These are phyloP conservation scores for Backusella luteola DNA, from an alignment of 192 early-diverging fungal species.

Conservation along the genomic window DNA sequence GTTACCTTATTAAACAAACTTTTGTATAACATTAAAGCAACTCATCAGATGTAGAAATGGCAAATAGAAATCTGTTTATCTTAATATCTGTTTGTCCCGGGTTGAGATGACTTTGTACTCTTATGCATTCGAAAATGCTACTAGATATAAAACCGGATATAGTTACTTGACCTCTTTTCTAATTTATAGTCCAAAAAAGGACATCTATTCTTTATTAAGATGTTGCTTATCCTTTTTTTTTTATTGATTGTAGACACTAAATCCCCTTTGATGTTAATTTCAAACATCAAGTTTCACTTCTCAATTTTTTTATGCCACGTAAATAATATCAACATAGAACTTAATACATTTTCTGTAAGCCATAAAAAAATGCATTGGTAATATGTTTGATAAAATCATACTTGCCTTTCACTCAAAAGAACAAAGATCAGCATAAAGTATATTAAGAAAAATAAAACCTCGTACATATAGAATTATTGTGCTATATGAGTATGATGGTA, in stretches of 20 bases:
- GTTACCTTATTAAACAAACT: background rate
- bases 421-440: too few species aligned
- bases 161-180: background rate
- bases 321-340: background rate
- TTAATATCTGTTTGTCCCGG: background rate
- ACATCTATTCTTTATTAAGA: background rate
- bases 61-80: background rate
- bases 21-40: background rate
- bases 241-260: background rate
- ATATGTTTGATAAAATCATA: background rate
- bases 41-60: background rate
- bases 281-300: too few species aligned
- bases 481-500: background rate
- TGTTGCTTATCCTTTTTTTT: background rate
- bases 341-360: background rate
- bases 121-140: background rate
- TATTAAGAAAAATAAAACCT: background rate
- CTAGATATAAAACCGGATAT: background rate
- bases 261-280: background rate
- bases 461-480: background rate
- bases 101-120: background rate
- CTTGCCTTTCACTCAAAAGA: too few species aligned
- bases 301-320: background rate
- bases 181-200: background rate
- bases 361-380: background rate